Evolutionary conservation across 352 stramenopile genomes (phyloP).

Genomic region (Pythium apleroticum): DNA sequence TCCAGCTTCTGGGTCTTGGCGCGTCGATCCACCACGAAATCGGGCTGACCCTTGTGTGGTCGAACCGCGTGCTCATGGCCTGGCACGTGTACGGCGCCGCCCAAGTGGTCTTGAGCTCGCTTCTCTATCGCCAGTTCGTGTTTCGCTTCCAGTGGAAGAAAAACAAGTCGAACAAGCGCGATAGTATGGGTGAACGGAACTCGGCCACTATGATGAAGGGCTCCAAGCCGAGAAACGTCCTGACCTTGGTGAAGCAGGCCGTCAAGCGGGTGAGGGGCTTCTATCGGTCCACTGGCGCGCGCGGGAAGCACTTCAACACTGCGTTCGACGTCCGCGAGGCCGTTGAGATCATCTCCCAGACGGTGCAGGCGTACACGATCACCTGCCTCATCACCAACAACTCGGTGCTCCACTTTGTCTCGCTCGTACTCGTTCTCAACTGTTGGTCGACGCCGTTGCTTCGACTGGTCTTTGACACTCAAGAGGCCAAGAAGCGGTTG

Average conservation of each 20-base stretch:
- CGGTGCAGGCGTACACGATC: constrained; percentile 26
- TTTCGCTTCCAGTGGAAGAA: constrained; percentile 13
- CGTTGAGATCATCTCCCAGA: constrained; percentile 27
- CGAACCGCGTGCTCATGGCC: constrained; percentile 24
- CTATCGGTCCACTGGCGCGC: constrained; percentile 20
- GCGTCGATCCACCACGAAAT: constrained; percentile 20
- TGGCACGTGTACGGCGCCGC: constrained; percentile 20
- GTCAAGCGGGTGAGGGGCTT: neutral
- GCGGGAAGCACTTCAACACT: constrained; percentile 22
- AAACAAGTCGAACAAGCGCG: neutral
- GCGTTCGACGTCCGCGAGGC: constrained; percentile 23
- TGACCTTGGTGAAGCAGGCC: neutral
- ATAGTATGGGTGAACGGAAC: neutral
- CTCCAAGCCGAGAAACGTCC: no score
- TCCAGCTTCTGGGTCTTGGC: constrained; percentile 25
- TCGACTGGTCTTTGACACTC: neutral
- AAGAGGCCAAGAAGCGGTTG: constrained; percentile 24
- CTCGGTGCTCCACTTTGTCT: constrained; percentile 26
- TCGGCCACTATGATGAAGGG: neutral
- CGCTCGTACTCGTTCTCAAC: constrained; percentile 26
- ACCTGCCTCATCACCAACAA: constrained; percentile 27
- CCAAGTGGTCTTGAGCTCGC: constrained; percentile 16
- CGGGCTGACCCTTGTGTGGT: constrained; percentile 17
- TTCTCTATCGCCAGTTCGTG: constrained; percentile 14
- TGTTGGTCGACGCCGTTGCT: constrained; percentile 30